Base-by-base conservation (phyloP, 306 rosid genomes). In the Corylus americana region DNA sequence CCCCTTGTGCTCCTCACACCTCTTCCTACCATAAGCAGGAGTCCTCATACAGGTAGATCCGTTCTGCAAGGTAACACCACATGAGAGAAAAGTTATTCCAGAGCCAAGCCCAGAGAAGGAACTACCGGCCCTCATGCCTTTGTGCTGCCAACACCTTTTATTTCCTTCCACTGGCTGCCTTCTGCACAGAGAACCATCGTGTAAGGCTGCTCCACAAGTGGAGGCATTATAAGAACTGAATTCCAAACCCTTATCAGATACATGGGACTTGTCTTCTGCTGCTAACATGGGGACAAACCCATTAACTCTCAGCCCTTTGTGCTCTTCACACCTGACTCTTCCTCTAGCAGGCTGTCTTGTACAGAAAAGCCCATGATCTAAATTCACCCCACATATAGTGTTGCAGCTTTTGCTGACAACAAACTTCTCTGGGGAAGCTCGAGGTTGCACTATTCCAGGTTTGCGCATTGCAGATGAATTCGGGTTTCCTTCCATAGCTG, bases 361-460 rank as follows among this genome's bases (percentile, higher is more conserved):
- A 76, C 84, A 79, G 55, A n/a, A 48, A 84, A 68, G 69, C 57
- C 59, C 76, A 73, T 76, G 55, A 54, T 78, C 76, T 55, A 78
- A 54, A 54, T 70, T 50, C 78, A 80, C 81, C 5, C 78, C 74
- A 55, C 77, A 77, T 7, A 55, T 75, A n/a, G 44, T 47, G 22
- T 31, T 29, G 0, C 39, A 42, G 63, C 45, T 53, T 35, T 77
- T 51, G 27, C 61, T 78, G n/a, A 69, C 35, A 71, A 72, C 71
- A 66, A 44, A 6, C 22, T 51, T 73, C 55, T 47, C 14, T 57
- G n/a, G 37, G 47, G 39, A 42, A 72, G 54, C 77, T 70, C 47
- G 70, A 68, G 74, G 61, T 45, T 64, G 74, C 27, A n/a, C 18
- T 74, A 69, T 64, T 12, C 35, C 61, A 74, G 64, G 78, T 12